Evolutionary conservation across 495 filamentous ascomycete species (phyloP).

Genomic region (Staphylotrichum longicolle): DNA sequence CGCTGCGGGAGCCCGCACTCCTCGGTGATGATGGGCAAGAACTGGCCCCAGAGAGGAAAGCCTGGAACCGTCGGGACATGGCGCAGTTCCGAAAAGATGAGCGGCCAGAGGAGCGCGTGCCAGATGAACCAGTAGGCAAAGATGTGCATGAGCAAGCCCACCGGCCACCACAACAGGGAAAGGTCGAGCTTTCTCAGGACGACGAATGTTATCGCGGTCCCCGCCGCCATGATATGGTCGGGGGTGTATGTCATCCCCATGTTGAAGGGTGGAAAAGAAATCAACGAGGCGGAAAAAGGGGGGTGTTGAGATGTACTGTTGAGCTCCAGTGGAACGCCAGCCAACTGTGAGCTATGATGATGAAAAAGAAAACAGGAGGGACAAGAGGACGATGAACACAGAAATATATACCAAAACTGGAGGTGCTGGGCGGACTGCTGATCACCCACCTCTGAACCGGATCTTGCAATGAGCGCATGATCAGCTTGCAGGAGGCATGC

Average conservation of each 20-base stretch:
- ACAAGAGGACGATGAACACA: no score
- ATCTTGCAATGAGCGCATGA: no score
- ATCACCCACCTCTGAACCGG: no score
- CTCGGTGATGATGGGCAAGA: conserved; percentile 30
- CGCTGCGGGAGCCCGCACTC: conserved; percentile 33
- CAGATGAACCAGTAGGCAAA: conserved; percentile 21
- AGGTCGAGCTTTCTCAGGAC: conserved; percentile 18
- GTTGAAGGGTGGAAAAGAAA: no score
- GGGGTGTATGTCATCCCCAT: not conserved
- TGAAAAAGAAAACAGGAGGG: no score
- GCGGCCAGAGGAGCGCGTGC: conserved; percentile 21
- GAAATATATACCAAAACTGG: no score
- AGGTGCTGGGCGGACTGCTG: no score
- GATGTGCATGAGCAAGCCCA: not conserved
- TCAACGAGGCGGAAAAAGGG: no score
- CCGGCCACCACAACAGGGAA: not conserved
- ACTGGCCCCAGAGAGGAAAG: conserved; percentile 29
- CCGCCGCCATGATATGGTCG: not conserved
- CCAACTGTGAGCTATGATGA: no score
- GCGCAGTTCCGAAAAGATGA: conserved; percentile 26
- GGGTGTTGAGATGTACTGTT: no score
- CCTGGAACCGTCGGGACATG: conserved; percentile 28
- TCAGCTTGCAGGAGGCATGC: no score
- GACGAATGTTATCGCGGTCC: conserved; percentile 1
- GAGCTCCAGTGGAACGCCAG: no score